A percentile compares a stretch with the other conserved stretches of the same genome.
These are phyloP conservation scores for Nicotiana noctiflora DNA, from an alignment of 257 asterid genomes.

Conservation along the genomic window DNA sequence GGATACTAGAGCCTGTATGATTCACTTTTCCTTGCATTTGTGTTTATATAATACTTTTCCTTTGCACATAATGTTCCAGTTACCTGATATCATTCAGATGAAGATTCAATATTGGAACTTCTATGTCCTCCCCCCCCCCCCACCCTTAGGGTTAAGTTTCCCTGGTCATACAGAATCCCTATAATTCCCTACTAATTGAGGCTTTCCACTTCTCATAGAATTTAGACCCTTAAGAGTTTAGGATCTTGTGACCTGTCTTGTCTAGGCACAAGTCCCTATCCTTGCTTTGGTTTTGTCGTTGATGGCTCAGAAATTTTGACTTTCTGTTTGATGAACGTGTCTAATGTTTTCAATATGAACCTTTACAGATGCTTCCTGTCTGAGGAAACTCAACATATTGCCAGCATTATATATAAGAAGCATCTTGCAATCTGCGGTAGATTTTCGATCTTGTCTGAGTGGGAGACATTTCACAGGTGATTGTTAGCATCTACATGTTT, in stretches of 20 bases:
- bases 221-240: neutral
- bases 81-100: too few relatives aligned
- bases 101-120: too few relatives aligned
- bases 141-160: neutral
- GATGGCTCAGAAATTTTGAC: neutral
- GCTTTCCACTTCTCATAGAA: neutral
- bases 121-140: too few relatives aligned
- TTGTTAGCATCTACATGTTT: neutral
- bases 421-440: constrained; percentile 81
- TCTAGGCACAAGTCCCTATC: neutral
- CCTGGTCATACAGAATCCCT: neutral
- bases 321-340: neutral
- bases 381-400: constrained; percentile 51
- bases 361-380: constrained; percentile 91
- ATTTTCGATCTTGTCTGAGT: constrained; percentile 59
- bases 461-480: constrained; percentile 67
- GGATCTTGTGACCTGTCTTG: neutral
- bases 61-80: too few relatives aligned
- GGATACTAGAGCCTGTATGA: too few relatives aligned
- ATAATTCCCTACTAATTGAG: neutral
- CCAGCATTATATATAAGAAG: constrained; percentile 52
- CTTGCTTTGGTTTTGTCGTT: neutral
- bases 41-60: too few relatives aligned
- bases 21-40: too few relatives aligned
- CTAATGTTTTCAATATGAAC: neutral